Evolutionary conservation across 2,329 filamentous ascomycete genomes (phyloP).

Genomic region (Bipolaris oryzae): DNA sequence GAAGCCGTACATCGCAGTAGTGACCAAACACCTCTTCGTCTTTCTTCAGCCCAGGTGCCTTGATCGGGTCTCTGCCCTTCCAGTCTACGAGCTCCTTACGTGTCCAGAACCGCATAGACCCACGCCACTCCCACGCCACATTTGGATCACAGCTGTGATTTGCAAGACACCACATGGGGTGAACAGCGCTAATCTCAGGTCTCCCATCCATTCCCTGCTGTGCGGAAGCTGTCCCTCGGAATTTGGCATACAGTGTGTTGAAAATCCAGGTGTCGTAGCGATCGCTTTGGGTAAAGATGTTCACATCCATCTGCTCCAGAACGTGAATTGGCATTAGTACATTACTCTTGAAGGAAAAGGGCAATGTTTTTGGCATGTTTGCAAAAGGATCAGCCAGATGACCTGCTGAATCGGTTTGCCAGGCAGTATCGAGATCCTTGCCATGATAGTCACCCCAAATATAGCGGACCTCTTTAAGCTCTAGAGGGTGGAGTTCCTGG

Average conservation of each 20-base stretch:
- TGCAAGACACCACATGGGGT: conserved; percentile 93
- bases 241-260: conserved; percentile 92
- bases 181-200: conserved; percentile 90
- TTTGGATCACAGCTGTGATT: conserved; percentile 98
- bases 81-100: conserved; percentile 64
- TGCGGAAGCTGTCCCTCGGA: conserved; percentile 86
- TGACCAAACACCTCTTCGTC: conserved; percentile 91
- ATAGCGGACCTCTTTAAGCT: conserved; percentile 65
- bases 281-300: conserved; percentile 65
- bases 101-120: conserved; percentile 73
- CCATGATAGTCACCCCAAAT: conserved; percentile 68
- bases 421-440: conserved; percentile 30
- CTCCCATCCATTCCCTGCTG: conserved; percentile 73
- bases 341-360: conserved; percentile 79
- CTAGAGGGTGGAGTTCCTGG: conserved; percentile 63
- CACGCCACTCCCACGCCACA: conserved; percentile 91
- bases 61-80: conserved; percentile 40
- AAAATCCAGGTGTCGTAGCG: conserved; percentile 79
- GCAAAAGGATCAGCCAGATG: conserved; percentile 27
- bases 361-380: conserved; percentile 63
- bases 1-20: conserved; percentile 85
- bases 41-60: conserved; percentile 67
- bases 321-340: conserved; percentile 76
- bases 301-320: conserved; percentile 82
- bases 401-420: conserved; percentile 23